These are phyloP conservation scores for Microsporum ferrugineum DNA, from an alignment of 2,329 filamentous ascomycete genomes.

Conservation along the genomic window DNA sequence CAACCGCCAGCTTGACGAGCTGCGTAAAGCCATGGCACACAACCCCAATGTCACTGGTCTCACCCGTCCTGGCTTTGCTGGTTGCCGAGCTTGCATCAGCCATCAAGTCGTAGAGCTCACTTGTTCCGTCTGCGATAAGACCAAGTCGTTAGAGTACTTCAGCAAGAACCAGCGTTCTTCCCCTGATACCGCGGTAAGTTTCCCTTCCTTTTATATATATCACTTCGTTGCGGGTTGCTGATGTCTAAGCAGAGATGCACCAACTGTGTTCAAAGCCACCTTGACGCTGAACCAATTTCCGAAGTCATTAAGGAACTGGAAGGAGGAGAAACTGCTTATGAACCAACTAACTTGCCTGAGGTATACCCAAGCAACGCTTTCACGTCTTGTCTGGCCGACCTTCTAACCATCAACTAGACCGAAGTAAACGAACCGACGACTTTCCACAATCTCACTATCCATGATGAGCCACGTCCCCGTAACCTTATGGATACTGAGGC, in stretches of 20 bases:
- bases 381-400: background rate
- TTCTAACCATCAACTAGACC: background rate
- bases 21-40: slow-evolving; percentile 19
- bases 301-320: slow-evolving; percentile 21
- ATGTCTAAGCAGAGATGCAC: slow-evolving; percentile 32
- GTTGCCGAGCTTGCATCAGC: slow-evolving; percentile 38
- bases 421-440: slow-evolving; percentile 5
- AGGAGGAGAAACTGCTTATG: background rate
- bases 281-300: slow-evolving; percentile 24
- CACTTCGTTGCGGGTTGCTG: slow-evolving; percentile 3
- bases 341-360: background rate
- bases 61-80: slow-evolving; percentile 19
- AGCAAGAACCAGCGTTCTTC: slow-evolving; percentile 39
- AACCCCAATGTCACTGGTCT: slow-evolving; percentile 14
- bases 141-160: slow-evolving; percentile 40
- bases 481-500: background rate
- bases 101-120: slow-evolving; percentile 36
- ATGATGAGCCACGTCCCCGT: background rate
- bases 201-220: background rate
- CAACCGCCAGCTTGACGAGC: slow-evolving; percentile 35
- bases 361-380: background rate
- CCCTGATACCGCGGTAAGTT: slow-evolving; percentile 37
- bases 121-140: slow-evolving; percentile 38
- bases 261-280: slow-evolving; percentile 26
- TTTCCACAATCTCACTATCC: slow-evolving; percentile 5